Percentiles rank a stretch among this genome's conserved stretches.
phyloP scores from a whole-genome alignment of 2,329 filamentous ascomycete species.

The Truncatella angustata region DNA sequence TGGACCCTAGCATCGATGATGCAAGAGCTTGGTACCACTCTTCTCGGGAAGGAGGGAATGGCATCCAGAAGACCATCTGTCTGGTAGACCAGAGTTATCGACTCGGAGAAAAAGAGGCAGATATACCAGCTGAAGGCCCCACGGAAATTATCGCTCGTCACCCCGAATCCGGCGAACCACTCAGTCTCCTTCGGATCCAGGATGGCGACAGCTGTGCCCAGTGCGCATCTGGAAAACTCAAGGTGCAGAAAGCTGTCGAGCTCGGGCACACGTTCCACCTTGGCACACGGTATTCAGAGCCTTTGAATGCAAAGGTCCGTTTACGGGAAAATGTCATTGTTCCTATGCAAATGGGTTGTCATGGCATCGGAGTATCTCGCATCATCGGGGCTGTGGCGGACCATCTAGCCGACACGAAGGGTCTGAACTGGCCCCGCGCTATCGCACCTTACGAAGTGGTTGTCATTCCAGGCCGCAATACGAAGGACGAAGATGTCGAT shows the following conservation, averaged over 20 bases:
- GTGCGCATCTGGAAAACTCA: slow-evolving; percentile 63
- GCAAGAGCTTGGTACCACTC: slow-evolving; percentile 51
- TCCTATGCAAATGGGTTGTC: slow-evolving; percentile 89
- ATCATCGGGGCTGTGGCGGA: slow-evolving; percentile 86
- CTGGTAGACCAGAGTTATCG: slow-evolving; percentile 32
- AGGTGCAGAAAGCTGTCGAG: slow-evolving; percentile 74
- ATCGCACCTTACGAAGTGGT: slow-evolving; percentile 83
- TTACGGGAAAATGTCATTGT: slow-evolving; percentile 39
- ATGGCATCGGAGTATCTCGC: slow-evolving; percentile 90
- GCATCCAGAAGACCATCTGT: slow-evolving; percentile 21
- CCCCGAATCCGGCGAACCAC: slow-evolving; percentile 28
- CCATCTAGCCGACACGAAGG: slow-evolving; percentile 66
- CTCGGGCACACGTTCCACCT: slow-evolving; percentile 94
- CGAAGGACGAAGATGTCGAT: slow-evolving; percentile 45
- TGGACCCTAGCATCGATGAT: slow-evolving; percentile 70
- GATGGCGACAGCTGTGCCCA: slow-evolving; percentile 71
- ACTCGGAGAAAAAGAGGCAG: slow-evolving; percentile 12
- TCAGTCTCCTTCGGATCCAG: slow-evolving; percentile 65
- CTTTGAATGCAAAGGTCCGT: slow-evolving; percentile 64
- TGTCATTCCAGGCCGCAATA: slow-evolving; percentile 54
- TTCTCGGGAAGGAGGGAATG: neutral
- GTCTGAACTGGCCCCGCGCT: slow-evolving; percentile 81
- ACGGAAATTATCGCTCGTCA: slow-evolving; percentile 17
- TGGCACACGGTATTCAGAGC: slow-evolving; percentile 80
- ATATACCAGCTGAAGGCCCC: slow-evolving; percentile 8